phyloP scores from a whole-genome alignment of 2,329 filamentous ascomycete species.

The Pseudopithomyces chartarum region DNA sequence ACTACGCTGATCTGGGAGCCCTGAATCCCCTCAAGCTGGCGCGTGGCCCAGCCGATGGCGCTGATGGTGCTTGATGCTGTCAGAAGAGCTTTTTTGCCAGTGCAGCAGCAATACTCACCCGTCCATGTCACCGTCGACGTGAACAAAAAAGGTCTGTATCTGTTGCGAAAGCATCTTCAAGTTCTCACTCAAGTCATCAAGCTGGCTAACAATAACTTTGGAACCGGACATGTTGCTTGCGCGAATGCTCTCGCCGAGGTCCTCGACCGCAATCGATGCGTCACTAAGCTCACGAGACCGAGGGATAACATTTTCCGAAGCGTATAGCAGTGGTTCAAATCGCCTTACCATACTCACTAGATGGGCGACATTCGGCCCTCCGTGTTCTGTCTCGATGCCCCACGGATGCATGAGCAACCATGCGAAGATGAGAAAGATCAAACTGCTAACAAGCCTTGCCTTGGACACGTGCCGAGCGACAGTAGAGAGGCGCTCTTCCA shows the following conservation, averaged over 20 bases:
- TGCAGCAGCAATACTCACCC: slow-evolving; percentile 55
- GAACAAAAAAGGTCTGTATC: slow-evolving; percentile 89
- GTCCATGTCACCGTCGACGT: slow-evolving; percentile 91
- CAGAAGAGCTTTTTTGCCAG: slow-evolving; percentile 5
- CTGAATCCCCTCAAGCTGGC: slow-evolving; percentile 68
- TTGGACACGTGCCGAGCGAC: slow-evolving; percentile 70
- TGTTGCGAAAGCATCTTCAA: slow-evolving; percentile 84
- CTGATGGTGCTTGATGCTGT: slow-evolving; percentile 71
- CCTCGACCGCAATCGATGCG: slow-evolving; percentile 92
- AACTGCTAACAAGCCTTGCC: slow-evolving; percentile 66
- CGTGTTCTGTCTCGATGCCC: slow-evolving; percentile 62
- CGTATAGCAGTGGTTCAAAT: slow-evolving; percentile 93
- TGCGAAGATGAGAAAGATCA: slow-evolving; percentile 67
- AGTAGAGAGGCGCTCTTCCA: slow-evolving; percentile 73
- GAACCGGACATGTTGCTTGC: slow-evolving; percentile 90
- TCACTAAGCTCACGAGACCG: slow-evolving; percentile 89
- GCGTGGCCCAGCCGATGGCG: slow-evolving; percentile 94
- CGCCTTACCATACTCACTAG: slow-evolving; percentile 87
- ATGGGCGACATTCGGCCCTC: slow-evolving; percentile 78
- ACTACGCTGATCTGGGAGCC: slow-evolving; percentile 59
- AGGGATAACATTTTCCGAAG: slow-evolving; percentile 84
- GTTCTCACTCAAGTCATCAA: slow-evolving; percentile 84
- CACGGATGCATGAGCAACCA: slow-evolving; percentile 71
- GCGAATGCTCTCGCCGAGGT: slow-evolving; percentile 87
- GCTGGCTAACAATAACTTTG: slow-evolving; percentile 79